Percentiles rank a stretch among this genome's conserved stretches.
Evolutionary conservation across 2,329 filamentous ascomycete species (phyloP).

Genomic region (Onygenales sp.): DNA sequence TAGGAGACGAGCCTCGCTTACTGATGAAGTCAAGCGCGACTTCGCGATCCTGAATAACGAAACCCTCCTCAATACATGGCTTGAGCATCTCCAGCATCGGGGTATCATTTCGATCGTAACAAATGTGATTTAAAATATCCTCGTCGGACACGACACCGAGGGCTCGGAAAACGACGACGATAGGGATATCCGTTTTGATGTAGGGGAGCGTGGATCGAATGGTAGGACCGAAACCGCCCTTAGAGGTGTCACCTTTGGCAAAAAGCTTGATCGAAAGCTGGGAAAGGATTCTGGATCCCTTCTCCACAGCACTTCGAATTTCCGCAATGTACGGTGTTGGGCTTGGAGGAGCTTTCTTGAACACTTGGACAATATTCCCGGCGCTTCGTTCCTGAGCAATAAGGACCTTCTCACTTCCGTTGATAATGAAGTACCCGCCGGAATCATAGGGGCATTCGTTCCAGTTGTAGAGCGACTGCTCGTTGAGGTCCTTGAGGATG

Average conservation of each 20-base stretch:
- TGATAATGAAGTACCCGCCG: conserved; percentile 98
- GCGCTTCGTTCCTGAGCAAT: conserved; percentile 97
- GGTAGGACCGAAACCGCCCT: conserved; percentile 73
- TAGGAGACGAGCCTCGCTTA: conserved; percentile 69
- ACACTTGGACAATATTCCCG: conserved; percentile 97
- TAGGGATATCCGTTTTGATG: conserved; percentile 85
- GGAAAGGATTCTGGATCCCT: conserved; percentile 88
- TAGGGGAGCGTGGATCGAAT: conserved; percentile 89
- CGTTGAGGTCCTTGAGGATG: conserved; percentile 71
- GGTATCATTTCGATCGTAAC: conserved; percentile 88
- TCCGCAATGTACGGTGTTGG: conserved; percentile 90
- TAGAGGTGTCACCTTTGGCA: conserved; percentile 70
- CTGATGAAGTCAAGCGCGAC: conserved; percentile 92
- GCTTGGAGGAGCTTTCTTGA: conserved; percentile 92
- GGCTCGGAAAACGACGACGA: conserved; percentile 91
- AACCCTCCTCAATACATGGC: conserved; percentile 93
- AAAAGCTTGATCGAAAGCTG: conserved; percentile 86
- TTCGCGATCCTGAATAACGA: conserved; percentile 90
- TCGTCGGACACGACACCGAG: conserved; percentile 94
- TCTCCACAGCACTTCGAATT: conserved; percentile 92
- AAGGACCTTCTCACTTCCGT: conserved; percentile 95
- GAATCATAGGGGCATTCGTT: conserved; percentile 98
- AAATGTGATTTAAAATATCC: conserved; percentile 96
- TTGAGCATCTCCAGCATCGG: conserved; percentile 97
- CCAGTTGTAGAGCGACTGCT: conserved; percentile 78